Base-by-base conservation (phyloP, 164 flowering plant genomes). In the Kingdonia uniflora region DNA sequence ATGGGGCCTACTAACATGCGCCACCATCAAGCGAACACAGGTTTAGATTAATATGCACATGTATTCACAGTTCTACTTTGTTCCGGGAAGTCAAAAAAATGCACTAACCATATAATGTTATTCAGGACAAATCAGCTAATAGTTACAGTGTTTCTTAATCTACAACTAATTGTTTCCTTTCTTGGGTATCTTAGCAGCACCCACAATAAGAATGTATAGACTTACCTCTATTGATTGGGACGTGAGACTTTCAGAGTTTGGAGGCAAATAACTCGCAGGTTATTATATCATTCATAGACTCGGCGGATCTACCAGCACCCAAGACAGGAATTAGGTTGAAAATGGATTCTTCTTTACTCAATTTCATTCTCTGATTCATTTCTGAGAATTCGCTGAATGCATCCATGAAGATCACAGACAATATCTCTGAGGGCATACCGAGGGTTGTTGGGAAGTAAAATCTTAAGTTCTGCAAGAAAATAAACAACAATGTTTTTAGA, bases 241-340 rank as follows among this genome's bases (percentile, higher is more conserved):
- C 14, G 6, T 11, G 23, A 17, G 38, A 45, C 16, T 19, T 29
- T 69, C 63, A 66, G 20, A 42, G 44, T 37, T 67, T 71, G 15
- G 74, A 49, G 23, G 96, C 87, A 54, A 92, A 76, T 42, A 88
- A 59, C 62, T 92, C 97, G 54, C 97, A 84, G 6, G 95, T 78
- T 63, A 88, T 58, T 40, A 84, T 19, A 58, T 84, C 82, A 61
- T 74, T 74, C 72, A 82, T 68, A 43, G 76, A 60, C 11, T 63
- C 54, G 0, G 87, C 68, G 26, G 82, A 74, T 42, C 63, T 67
- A 51, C 99, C 97, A 42, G 86, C 63, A 54, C 86, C 95, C 17
- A 84, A 20, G 52, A 86, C 95, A 15, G 99, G 99, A 64, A 92
- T 68, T 6, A 82, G 63, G 67, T 75, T 92, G 67, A 88, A 77